phyloP scores from a whole-genome alignment of 805 yeast species.

The Lipomyces chichibuensis region DNA sequence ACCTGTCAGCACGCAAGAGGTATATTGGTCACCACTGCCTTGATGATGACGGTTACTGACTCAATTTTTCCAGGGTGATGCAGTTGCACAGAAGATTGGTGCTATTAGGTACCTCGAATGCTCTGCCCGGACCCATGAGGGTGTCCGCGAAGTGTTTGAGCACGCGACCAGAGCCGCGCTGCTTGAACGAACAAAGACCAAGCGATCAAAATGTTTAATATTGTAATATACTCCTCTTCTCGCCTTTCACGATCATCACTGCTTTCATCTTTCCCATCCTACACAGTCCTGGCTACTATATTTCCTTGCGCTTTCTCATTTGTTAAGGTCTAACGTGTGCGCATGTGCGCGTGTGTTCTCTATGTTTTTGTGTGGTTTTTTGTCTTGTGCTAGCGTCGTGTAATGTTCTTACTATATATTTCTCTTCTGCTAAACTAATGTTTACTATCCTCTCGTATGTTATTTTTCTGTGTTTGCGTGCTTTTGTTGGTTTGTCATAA shows the following conservation, averaged over 20 bases:
- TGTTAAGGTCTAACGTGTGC: constrained; percentile 1
- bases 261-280: not conserved
- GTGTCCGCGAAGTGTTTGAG: constrained; percentile 91
- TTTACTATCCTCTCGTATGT: constrained; percentile 10
- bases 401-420: constrained; percentile 6
- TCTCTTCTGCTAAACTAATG: constrained; percentile 7
- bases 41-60: not conserved
- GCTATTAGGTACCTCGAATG: constrained; percentile 87
- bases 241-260: not conserved
- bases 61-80: constrained; percentile 56
- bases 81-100: constrained; percentile 86
- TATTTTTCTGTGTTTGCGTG: constrained; percentile 1
- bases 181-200: constrained; percentile 60
- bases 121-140: constrained; percentile 88
- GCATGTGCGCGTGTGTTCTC: not conserved
- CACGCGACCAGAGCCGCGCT: constrained; percentile 91
- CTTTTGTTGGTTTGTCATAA: constrained; percentile 3
- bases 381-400: not conserved
- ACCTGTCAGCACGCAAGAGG: constrained; percentile 77
- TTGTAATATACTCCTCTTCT: constrained; percentile 47
- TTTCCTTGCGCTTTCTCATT: not conserved
- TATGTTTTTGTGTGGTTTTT: not conserved
- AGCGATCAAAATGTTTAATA: constrained; percentile 69
- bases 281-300: not conserved
- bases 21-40: not conserved